A percentile compares a stretch with the other conserved stretches of the same genome.
These are phyloP conservation scores for Yarrowia yakushimensis DNA, from an alignment of 805 yeast genomes.

Conservation along the genomic window DNA sequence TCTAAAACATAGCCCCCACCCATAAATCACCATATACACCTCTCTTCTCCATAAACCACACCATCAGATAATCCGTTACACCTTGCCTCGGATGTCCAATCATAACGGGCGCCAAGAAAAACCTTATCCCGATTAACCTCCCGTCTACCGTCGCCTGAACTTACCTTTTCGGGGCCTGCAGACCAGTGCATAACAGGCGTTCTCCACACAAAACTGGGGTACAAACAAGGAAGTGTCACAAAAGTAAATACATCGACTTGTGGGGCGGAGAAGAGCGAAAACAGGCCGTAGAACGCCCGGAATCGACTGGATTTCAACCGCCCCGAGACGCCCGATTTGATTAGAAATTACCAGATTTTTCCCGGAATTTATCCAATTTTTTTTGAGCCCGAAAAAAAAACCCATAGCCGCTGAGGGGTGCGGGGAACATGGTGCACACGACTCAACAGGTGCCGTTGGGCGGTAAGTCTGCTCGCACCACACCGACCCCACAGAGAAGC, in stretches of 20 bases:
- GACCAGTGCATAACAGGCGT: neutral
- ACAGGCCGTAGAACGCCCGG: too few species aligned
- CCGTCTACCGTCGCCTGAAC: neutral
- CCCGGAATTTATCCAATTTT: neutral
- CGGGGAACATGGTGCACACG: constrained; percentile 10
- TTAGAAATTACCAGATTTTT: too few species aligned
- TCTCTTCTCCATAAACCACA: too few species aligned
- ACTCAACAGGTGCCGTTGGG: constrained; percentile 9
- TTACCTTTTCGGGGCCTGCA: constrained; percentile 7
- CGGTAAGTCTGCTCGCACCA: neutral
- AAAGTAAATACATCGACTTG: neutral
- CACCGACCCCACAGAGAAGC: neutral
- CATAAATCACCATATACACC: too few species aligned
- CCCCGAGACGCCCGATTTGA: too few species aligned
- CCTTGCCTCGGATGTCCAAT: too few species aligned
- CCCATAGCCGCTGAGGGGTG: constrained; percentile 14
- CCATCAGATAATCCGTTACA: neutral
- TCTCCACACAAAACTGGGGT: constrained; percentile 11
- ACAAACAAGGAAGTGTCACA: neutral
- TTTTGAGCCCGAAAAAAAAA: neutral
- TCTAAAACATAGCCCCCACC: too few species aligned
- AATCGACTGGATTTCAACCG: too few species aligned
- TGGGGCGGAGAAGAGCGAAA: neutral
- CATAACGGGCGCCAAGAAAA: neutral
- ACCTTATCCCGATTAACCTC: neutral